A percentile compares a stretch with the other conserved stretches of the same genome.
These are phyloP conservation scores for Mucor indicus DNA, from an alignment of 371 early-diverging fungal species.

Conservation along the genomic window DNA sequence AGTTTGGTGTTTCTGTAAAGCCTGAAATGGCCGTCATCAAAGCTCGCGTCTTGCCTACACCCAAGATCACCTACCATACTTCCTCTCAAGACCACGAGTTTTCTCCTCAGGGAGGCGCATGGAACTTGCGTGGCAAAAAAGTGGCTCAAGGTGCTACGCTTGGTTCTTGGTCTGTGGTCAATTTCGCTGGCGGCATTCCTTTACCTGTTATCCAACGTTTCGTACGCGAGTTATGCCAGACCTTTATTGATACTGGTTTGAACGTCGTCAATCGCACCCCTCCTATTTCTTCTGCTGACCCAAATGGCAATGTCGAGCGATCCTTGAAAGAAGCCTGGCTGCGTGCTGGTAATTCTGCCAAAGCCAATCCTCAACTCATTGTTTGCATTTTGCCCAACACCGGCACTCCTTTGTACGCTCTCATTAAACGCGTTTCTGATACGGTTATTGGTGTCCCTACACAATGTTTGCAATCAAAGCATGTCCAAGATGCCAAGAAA, in stretches of 20 bases:
- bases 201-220: conserved; percentile 43
- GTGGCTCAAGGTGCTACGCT: conserved; percentile 69
- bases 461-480: conserved; percentile 85
- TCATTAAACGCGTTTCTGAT: conserved; percentile 92
- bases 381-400: conserved; percentile 82
- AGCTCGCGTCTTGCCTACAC: conserved; percentile 76
- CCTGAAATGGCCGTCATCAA: conserved; percentile 51
- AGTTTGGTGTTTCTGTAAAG: conserved; percentile 64
- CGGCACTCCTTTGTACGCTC: conserved; percentile 78
- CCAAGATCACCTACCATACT: conserved; percentile 67
- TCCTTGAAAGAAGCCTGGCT: conserved; percentile 66
- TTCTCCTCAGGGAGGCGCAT: conserved; percentile 75
- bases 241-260: conserved; percentile 64
- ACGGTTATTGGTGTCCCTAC: conserved; percentile 83
- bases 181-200: conserved; percentile 40
- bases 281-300: conserved; percentile 66
- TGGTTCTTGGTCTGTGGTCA: conserved; percentile 79
- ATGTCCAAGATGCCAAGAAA: conserved; percentile 55
- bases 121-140: conserved; percentile 87
- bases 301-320: conserved; percentile 61
- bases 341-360: conserved; percentile 61
- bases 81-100: conserved; percentile 56
- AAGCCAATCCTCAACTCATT: conserved; percentile 72
- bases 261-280: conserved; percentile 58
- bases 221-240: conserved; percentile 47